Percentiles rank a stretch among this genome's conserved stretches.
phyloP scores from a whole-genome alignment of 495 filamentous ascomycete genomes.

The Neurospora intermedia region DNA sequence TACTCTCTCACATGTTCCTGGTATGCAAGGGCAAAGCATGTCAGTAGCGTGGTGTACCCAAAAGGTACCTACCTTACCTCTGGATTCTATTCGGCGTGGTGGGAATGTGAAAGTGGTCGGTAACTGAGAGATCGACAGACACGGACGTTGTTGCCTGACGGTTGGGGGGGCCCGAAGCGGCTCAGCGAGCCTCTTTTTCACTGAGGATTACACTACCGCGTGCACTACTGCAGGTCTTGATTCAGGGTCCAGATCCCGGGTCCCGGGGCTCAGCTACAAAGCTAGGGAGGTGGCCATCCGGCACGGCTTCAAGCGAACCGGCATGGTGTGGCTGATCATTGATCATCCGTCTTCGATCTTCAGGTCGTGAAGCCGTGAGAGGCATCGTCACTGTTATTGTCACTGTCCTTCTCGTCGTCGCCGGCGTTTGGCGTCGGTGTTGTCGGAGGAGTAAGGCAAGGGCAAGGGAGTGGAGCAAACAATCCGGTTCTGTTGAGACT shows the following conservation, averaged over 20 bases:
- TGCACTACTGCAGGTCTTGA: background rate
- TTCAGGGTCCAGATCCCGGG: background rate
- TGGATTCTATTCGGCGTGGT: background rate
- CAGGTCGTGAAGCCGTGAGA: background rate
- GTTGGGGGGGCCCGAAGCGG: background rate
- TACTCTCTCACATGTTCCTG: background rate
- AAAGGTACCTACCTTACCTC: background rate
- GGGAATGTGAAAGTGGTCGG: background rate
- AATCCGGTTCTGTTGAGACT: background rate
- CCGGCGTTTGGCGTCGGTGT: background rate
- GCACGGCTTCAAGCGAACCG: no score
- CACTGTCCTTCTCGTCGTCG: background rate
- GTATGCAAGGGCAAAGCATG: background rate
- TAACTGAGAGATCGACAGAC: background rate
- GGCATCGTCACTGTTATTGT: background rate
- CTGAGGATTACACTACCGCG: background rate
- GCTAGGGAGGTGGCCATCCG: no score
- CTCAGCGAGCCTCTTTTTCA: background rate
- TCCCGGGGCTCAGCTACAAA: background rate
- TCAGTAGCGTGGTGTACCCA: background rate
- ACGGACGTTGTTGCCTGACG: background rate
- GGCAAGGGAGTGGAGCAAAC: background rate
- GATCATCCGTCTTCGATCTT: background rate
- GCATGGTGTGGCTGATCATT: no score
- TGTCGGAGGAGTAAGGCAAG: background rate